Conservation (phyloP, 495 filamentous ascomycete species). For the Xylaria curta region DNA sequence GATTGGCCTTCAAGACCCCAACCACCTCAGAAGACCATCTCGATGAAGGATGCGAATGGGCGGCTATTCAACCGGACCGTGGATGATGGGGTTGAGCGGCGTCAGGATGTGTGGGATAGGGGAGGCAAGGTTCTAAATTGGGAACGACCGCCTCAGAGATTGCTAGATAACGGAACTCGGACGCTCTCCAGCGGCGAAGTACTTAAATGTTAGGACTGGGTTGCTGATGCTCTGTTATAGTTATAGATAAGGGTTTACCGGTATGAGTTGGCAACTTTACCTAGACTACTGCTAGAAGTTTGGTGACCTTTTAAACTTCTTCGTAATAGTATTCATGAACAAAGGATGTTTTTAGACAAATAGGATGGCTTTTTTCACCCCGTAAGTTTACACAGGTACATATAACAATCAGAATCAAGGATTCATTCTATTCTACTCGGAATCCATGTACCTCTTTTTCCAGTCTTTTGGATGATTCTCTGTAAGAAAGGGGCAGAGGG, state of each 20-base stretch:
- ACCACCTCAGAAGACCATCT: neutral
- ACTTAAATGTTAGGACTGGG: neutral
- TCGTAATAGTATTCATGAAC: neutral
- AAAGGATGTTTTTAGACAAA: neutral
- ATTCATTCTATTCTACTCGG: neutral
- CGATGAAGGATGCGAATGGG: neutral
- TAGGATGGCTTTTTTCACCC: neutral
- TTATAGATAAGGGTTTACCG: neutral
- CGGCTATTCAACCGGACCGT: neutral
- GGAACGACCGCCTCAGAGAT: conserved; percentile 13
- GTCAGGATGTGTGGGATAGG: conserved; percentile 7
- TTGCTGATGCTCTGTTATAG: neutral
- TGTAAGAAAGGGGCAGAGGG: too few relatives aligned
- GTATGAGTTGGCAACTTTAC: neutral
- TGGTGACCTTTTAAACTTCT: neutral
- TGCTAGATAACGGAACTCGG: neutral
- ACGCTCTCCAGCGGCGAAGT: conserved; percentile 2
- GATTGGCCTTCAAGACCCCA: neutral
- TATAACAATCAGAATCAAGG: neutral
- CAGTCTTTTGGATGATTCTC: neutral
- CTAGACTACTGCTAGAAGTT: neutral
- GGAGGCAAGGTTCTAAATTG: conserved; percentile 3
- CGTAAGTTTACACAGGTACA: too few relatives aligned
- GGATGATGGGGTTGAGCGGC: neutral
- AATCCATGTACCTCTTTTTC: too few relatives aligned